These are phyloP conservation scores for Tulasnella sp. DNA, from an alignment of 768 basidiomycete genomes.

Conservation along the genomic window DNA sequence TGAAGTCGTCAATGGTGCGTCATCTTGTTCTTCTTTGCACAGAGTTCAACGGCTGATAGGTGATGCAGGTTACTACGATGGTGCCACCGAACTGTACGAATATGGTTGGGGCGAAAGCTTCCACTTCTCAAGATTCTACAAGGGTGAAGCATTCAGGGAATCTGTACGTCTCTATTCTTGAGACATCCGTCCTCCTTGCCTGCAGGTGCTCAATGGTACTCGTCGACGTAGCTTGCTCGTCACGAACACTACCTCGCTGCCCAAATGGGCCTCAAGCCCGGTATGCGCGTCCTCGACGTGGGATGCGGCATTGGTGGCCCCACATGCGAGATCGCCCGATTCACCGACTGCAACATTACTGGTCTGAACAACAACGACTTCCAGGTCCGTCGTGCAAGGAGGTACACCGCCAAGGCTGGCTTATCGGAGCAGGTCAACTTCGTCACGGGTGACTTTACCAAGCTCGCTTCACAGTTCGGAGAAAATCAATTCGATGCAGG, in stretches of 20 bases:
- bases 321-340: conserved; percentile 88
- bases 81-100: conserved; percentile 91
- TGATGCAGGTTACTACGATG: conserved; percentile 83
- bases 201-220: neutral
- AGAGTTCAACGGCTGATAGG: neutral
- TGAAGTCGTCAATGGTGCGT: conserved; percentile 82
- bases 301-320: conserved; percentile 98
- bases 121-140: conserved; percentile 97
- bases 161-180: conserved; percentile 22
- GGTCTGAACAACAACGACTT: conserved; percentile 96
- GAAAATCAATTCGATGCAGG: conserved; percentile 92
- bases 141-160: conserved; percentile 49
- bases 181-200: neutral
- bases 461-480: conserved; percentile 82
- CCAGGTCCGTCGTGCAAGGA: conserved; percentile 79
- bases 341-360: conserved; percentile 74
- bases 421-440: conserved; percentile 71
- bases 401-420: conserved; percentile 70
- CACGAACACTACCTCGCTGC: conserved; percentile 96
- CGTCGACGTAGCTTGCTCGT: conserved; percentile 57
- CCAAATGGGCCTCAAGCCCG: conserved; percentile 73
- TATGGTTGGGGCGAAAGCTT: conserved; percentile 88
- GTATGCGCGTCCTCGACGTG: conserved; percentile 95
- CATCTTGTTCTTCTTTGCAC: neutral
- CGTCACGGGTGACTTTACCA: conserved; percentile 95